Percentiles rank a stretch among this genome's conserved stretches.
phyloP scores from a whole-genome alignment of 2,329 filamentous ascomycete species.

The Dactylonectria estremocensis region DNA sequence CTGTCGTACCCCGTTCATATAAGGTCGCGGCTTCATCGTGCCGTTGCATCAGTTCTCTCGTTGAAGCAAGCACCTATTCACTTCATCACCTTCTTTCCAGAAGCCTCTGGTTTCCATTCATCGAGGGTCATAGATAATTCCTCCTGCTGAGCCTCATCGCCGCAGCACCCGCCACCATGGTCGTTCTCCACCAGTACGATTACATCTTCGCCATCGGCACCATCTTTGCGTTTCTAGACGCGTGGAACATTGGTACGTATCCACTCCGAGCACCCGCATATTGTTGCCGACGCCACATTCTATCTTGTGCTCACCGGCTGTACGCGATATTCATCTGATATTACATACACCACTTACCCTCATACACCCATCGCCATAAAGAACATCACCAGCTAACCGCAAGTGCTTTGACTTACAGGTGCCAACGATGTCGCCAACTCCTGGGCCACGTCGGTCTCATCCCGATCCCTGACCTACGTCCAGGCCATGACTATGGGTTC shows the following conservation, averaged over 20 bases:
- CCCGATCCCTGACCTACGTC: constrained; percentile 73
- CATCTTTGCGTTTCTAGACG: constrained; percentile 76
- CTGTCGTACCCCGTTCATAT: constrained; percentile 36
- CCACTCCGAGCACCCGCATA: neutral
- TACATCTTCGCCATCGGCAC: constrained; percentile 77
- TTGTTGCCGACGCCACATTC: neutral
- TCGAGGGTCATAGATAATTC: neutral
- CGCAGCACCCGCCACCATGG: constrained; percentile 26
- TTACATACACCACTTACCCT: neutral
- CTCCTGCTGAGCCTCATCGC: neutral
- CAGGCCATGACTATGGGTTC: constrained; percentile 73
- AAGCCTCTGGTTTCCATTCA: constrained; percentile 22
- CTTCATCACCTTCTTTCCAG: constrained; percentile 30
- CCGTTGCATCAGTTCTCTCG: neutral
- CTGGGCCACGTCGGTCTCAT: constrained; percentile 82
- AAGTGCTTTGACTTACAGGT: constrained; percentile 26
- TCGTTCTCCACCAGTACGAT: constrained; percentile 66
- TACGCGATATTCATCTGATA: neutral
- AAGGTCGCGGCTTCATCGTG: constrained; percentile 34
- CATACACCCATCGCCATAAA: too few species aligned
- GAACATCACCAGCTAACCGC: constrained; percentile 54
- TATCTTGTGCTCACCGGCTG: neutral
- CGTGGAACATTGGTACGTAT: constrained; percentile 72
- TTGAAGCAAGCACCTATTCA: constrained; percentile 18
- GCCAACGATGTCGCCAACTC: constrained; percentile 80